Conservation (phyloP, 2,329 filamentous ascomycete species). For the Zasmidium citrigriseum region DNA sequence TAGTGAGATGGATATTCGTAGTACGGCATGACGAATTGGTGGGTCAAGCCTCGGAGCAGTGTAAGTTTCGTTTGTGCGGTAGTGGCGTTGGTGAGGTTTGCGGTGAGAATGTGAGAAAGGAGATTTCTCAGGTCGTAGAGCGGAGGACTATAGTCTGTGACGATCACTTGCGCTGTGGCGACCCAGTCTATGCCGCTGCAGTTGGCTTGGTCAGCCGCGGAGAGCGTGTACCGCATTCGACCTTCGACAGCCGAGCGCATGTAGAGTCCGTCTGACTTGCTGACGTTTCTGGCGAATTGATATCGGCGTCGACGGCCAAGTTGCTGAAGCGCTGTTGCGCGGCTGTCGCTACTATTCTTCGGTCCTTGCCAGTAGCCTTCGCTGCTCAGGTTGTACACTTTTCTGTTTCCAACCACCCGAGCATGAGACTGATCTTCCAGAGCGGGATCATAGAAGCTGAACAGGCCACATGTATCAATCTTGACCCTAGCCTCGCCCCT, state of each 20-base stretch:
- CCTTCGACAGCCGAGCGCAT: constrained; percentile 25
- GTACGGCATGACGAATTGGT: constrained; percentile 48
- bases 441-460: constrained; percentile 48
- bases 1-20: constrained; percentile 44
- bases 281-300: constrained; percentile 25
- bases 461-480: constrained; percentile 45
- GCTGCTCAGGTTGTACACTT: constrained; percentile 44
- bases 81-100: constrained; percentile 21
- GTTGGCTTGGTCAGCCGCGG: neutral
- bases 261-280: constrained; percentile 22
- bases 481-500: constrained; percentile 46
- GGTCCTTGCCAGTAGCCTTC: constrained; percentile 43
- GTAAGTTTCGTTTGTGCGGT: neutral
- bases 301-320: constrained; percentile 23
- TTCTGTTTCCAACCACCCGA: constrained; percentile 38
- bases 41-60: constrained; percentile 39
- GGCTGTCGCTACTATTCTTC: constrained; percentile 23
- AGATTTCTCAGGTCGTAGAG: constrained; percentile 34
- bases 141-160: constrained; percentile 41
- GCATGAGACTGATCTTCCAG: constrained; percentile 36
- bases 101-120: constrained; percentile 17
- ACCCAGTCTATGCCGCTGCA: constrained; percentile 48
- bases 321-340: constrained; percentile 35
- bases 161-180: constrained; percentile 44
- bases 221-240: constrained; percentile 18